Evolutionary conservation across 2,329 filamentous ascomycete genomes (phyloP).

Genomic region (Tolypocladium tundrense): DNA sequence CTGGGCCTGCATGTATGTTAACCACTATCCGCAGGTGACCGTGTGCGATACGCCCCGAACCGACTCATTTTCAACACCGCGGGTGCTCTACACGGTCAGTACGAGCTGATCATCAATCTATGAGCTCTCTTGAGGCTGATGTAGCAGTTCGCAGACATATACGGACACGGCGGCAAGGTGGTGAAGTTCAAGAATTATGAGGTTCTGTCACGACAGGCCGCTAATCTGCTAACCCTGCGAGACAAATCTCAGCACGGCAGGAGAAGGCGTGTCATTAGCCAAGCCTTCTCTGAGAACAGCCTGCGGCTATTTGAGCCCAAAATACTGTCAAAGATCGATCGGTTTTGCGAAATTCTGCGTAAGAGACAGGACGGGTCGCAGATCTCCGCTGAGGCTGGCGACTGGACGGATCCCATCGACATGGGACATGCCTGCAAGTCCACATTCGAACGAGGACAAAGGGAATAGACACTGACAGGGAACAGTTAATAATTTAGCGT

Average conservation of each 20-base stretch:
- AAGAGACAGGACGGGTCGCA: neutral
- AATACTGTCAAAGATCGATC: conserved; percentile 1
- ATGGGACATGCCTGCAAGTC: conserved; percentile 5
- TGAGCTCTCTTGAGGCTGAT: neutral
- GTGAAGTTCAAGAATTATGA: conserved; percentile 9
- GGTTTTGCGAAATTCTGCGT: neutral
- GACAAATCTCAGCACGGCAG: conserved; percentile 5
- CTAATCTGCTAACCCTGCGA: conserved; percentile 7
- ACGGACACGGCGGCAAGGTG: conserved; percentile 6
- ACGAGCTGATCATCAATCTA: too few relatives aligned
- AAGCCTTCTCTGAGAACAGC: conserved; percentile 13
- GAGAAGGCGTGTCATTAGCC: conserved; percentile 8
- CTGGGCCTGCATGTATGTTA: neutral
- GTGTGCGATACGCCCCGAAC: conserved; percentile 20
- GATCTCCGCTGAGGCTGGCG: neutral
- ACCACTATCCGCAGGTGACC: neutral
- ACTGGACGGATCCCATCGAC: conserved; percentile 3
- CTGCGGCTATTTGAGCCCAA: conserved; percentile 10
- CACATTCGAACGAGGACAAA: neutral
- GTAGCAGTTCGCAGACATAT: conserved; percentile 3
- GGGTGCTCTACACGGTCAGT: conserved; percentile 4
- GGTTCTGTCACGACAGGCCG: conserved; percentile 3
- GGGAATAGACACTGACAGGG: neutral
- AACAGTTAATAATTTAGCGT: conserved; percentile 9
- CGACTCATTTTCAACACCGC: conserved; percentile 7